Conservation (phyloP, 2,329 filamentous ascomycete genomes). For the Trichoderma koningii region DNA sequence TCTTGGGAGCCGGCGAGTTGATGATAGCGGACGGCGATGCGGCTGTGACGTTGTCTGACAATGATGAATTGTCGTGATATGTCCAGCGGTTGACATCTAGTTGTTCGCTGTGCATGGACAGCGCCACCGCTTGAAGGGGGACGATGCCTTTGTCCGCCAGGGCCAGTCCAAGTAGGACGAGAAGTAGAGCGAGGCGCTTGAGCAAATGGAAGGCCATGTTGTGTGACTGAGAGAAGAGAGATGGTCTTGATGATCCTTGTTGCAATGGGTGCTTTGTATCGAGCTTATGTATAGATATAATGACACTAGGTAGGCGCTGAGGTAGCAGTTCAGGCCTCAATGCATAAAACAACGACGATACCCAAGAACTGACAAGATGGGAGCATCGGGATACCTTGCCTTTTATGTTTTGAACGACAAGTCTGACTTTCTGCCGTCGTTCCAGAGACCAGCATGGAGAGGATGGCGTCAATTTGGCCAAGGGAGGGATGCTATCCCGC, state of each 20-base stretch:
- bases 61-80: conserved; percentile 53
- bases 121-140: background rate
- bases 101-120: background rate
- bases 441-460: conserved; percentile 10
- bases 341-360: background rate
- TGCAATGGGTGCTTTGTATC: background rate
- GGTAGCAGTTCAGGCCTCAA: no score
- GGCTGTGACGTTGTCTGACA: conserved; percentile 4
- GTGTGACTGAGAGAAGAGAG: background rate
- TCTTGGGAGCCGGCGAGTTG: background rate
- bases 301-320: background rate
- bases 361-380: background rate
- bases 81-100: conserved; percentile 31
- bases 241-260: background rate
- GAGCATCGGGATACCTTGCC: background rate
- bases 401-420: conserved; percentile 1
- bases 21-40: background rate
- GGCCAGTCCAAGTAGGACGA: conserved; percentile 23
- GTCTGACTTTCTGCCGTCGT: background rate
- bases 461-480: conserved; percentile 13
- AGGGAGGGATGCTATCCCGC: conserved; percentile 18
- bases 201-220: conserved; percentile 21
- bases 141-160: conserved; percentile 5
- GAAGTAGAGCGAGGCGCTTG: conserved; percentile 5
- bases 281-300: background rate